phyloP scores from a whole-genome alignment of 2,329 filamentous ascomycete species.

The Botrytis squamosa region DNA sequence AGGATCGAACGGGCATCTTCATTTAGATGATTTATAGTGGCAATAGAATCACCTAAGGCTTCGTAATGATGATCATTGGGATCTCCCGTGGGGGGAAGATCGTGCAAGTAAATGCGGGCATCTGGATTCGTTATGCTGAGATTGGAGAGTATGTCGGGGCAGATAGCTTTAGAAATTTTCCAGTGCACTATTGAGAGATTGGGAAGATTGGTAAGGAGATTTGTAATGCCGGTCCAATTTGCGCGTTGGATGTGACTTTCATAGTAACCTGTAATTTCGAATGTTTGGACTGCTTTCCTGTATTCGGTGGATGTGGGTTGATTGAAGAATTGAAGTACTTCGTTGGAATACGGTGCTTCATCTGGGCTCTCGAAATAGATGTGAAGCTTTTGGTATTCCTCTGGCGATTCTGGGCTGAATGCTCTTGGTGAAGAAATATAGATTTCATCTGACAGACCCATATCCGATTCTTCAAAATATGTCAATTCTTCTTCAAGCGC shows the following conservation, averaged over 20 bases:
- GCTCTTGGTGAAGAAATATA: neutral
- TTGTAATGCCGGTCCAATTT: neutral
- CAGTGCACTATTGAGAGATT: neutral
- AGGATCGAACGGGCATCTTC: neutral
- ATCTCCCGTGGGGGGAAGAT: neutral
- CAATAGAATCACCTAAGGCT: neutral
- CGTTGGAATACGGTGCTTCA: neutral
- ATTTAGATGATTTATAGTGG: neutral
- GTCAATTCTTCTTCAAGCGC: neutral
- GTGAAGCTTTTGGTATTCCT: neutral
- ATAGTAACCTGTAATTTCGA: neutral
- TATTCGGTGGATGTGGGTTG: neutral
- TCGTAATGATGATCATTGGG: neutral
- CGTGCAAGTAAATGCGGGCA: neutral
- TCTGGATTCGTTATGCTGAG: neutral
- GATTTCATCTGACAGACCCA: neutral
- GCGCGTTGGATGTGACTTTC: neutral
- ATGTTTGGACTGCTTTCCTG: neutral
- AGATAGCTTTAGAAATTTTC: neutral
- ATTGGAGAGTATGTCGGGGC: neutral
- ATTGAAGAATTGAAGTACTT: neutral
- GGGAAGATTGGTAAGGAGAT: neutral
- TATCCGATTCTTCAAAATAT: neutral
- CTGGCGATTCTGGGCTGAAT: neutral
- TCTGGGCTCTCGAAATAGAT: neutral